Base-by-base conservation (phyloP, 441 rosid genomes). In the Corymbia calophylla region DNA sequence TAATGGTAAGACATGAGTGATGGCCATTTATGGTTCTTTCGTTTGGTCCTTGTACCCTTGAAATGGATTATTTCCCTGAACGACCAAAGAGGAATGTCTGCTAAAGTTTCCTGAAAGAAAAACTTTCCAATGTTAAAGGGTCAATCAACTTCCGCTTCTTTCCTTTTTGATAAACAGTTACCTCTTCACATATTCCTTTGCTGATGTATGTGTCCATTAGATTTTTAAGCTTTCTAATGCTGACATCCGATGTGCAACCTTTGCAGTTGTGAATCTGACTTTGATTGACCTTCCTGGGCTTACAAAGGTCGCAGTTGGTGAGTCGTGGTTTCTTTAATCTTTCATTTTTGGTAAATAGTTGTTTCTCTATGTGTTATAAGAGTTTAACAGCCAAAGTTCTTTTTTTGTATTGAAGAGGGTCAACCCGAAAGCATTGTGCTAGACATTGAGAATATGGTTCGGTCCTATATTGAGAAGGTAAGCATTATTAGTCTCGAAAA, bases 221-320 rank as follows among this genome's bases (percentile, higher is more conserved):
- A 77, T 8, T 16, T n/a, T 66, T 88, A 68, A 48, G 48, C 48
- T 47, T 66, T 15, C 44, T 21, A 39, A 39, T 70, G 31, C 84
- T 48, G 5, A 48, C 80, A 68, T 68, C 53, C n/a, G 51, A n/a
- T 53, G 13, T 73, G 70, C 88, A 73, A 55, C 80, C 68, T 89
- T 87, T 85, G 94, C 93, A 97, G 99, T 98, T 93, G 99, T 97
- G 89, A 98, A 98, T 94, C 92, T 97, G 96, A 98, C 99, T 80
- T 92, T 98, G 93, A 89, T 98, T 82, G 99, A 98, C 93, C 99
- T 97, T 92, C 99, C 99, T 86, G 99, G 99, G 84, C 97, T 98
- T 88, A 98, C 99, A 86, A 98, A 98, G 94, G 98, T 98, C 88
- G 99, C 99, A 92, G 95, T 98, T 87, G 99, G 99, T 98, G 91